Base-by-base conservation (phyloP, 2,329 filamentous ascomycete genomes). In the Colletotrichum spaethianum region DNA sequence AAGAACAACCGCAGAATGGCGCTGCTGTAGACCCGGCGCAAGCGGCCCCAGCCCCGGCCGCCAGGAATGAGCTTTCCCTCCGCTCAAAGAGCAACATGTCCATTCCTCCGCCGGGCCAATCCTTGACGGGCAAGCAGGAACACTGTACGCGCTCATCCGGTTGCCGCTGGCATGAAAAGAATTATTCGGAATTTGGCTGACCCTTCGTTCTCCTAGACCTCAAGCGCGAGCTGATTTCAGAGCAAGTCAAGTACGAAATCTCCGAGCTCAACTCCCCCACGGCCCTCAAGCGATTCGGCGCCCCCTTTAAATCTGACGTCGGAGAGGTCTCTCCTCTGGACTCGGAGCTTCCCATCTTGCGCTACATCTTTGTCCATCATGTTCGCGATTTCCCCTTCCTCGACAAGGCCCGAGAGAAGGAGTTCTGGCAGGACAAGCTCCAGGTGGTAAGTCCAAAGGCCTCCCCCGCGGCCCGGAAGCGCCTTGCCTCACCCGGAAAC, bases 391-490 rank as follows among this genome's bases (percentile, higher is more conserved):
- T 99, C 78, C 96, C 96, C 1, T 99, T 99, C 80, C 89, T 99
- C 75, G 95, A 99, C 83, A 94, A 97, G 86, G 96, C 96, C 28
- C 93, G 91, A 79, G 96, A 99, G 88, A 98, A 98, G 88, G 96
- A 99, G 83, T 99, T 99, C 79, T 99, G 96, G 96, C 96, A 99
- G 84, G 95, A 98, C 80, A 98, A 97, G 82, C 86, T 99, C 73
- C 96, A 99, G 86, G 90, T 95, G 80, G 94, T 97, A 84, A 76
- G 93, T 91, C 53, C 31, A 44, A 56, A 31, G 40, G 52, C 14
- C 73, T 62, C 23, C 40, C 53, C 16, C 26, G 28, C 26, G 12
- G 33, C 38, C 26, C 53, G 26, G 16, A 28, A 42, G 60, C 23
- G 53, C 23, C 53, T 36, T 68, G 48, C 59, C 23, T n/a, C 52